Evolutionary conservation across 352 stramenopile genomes (phyloP), one percentile per base, ranked within the genome.

Genomic region (Globisporangium orthogonon): DNA sequence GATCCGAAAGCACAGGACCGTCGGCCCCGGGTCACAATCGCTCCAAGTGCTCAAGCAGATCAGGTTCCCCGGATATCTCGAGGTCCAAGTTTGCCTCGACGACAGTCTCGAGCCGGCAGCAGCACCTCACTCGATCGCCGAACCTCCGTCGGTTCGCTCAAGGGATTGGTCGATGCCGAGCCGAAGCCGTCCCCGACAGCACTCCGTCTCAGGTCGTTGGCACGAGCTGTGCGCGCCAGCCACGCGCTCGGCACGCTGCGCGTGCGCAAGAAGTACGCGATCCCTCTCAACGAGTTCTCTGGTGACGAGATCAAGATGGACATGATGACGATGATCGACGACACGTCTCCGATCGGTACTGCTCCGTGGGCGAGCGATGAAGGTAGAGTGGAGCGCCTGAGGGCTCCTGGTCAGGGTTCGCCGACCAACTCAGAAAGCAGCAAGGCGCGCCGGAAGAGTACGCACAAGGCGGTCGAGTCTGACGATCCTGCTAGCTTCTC

Each of bases 181-280:
- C 15, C 54, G 0, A 71, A 66, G 29, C 60, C 74, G 1, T 89
- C 80, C 0, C 56, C 61, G 0, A 88, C 76, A 1, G 74, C 70
- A 1, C 51, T 70, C 39, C 58, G 76, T 0, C 60, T 90, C 14
- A 61, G 60, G 29, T 76, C 80, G 10, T 54, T 90, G 1, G 77
- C 76, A 0, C 75, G 72, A 23, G 78, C 74, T 2, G 70, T 90
- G 4, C 71, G 76, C 7, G 80, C 80, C 4, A 74, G 66, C 15
- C 77, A 88, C 30, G 67, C 65, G 11, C 63, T 90, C 2, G 76
- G 74, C 2, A 70, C 70, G 0, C 60, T 76, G 18, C 43, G 41
- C 10, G 53, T 50, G 18, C 53, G 60, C 37, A 61, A 45, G 18
- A 84, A 83, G 35, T 88, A 86, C 51, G 30, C 74, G 2, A 50